phyloP scores from a whole-genome alignment of 306 rosid genomes.

The Vigna radiata region DNA sequence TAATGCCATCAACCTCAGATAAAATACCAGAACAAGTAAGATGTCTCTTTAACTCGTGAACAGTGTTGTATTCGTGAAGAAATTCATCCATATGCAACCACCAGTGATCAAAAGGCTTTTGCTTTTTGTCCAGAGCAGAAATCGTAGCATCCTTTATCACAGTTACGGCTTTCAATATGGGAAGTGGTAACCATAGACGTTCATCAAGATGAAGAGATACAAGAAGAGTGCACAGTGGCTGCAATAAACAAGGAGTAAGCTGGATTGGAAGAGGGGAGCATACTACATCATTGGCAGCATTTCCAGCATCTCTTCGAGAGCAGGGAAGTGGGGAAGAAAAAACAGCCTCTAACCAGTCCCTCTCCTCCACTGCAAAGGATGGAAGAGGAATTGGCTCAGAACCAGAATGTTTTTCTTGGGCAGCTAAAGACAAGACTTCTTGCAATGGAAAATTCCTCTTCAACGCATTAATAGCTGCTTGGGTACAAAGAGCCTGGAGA shows the following conservation, averaged over 20 bases:
- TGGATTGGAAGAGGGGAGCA: conserved; percentile 87
- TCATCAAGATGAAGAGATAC: conserved; percentile 84
- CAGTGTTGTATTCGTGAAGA: conserved; percentile 68
- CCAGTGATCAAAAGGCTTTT: conserved; percentile 70
- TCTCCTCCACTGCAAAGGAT: conserved; percentile 88
- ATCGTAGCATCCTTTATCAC: conserved; percentile 68
- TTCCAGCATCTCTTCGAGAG: conserved; percentile 93
- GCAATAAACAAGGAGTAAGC: conserved; percentile 81
- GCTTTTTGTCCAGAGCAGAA: conserved; percentile 68
- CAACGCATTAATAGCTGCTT: conserved; percentile 89
- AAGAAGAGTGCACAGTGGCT: conserved; percentile 76
- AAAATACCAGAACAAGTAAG: conserved; percentile 73
- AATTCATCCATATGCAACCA: conserved; percentile 80
- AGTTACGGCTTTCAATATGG: conserved; percentile 67
- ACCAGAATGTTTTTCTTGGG: conserved; percentile 59
- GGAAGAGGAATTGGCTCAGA: conserved; percentile 75
- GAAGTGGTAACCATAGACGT: conserved; percentile 71
- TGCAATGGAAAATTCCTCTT: conserved; percentile 96
- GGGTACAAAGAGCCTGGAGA: conserved; percentile 99
- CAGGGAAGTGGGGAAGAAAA: conserved; percentile 81
- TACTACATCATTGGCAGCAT: conserved; percentile 85
- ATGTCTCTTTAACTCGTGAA: conserved; percentile 62
- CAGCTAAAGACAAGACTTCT: conserved; percentile 76
- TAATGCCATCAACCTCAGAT: conserved; percentile 49
- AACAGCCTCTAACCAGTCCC: conserved; percentile 96